phyloP scores from a whole-genome alignment of 2,329 filamentous ascomycete genomes.

The Exophiala sp. region DNA sequence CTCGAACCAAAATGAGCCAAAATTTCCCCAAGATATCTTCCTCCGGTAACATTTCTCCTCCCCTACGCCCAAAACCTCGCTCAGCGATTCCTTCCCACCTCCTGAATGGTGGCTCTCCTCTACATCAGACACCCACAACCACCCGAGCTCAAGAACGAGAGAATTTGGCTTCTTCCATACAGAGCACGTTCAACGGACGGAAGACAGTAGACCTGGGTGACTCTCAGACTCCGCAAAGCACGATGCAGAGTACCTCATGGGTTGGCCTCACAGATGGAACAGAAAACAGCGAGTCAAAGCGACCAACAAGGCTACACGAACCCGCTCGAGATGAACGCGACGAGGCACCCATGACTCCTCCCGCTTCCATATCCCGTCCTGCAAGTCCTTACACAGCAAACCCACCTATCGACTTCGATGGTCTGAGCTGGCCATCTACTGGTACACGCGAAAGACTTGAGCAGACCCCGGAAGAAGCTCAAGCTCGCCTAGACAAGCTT shows the following conservation, averaged over 20 bases:
- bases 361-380: conserved; percentile 49
- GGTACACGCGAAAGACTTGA: conserved; percentile 53
- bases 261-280: conserved; percentile 21
- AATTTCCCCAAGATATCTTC: conserved; percentile 12
- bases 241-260: conserved; percentile 15
- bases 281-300: conserved; percentile 13
- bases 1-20: conserved; percentile 18
- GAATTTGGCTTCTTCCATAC: conserved; percentile 56
- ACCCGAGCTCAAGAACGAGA: conserved; percentile 54
- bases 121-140: conserved; percentile 41
- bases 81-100: conserved; percentile 56
- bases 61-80: conserved; percentile 41
- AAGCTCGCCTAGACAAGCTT: conserved; percentile 58
- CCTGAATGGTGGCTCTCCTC: conserved; percentile 53
- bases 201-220: conserved; percentile 45
- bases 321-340: conserved; percentile 54
- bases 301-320: conserved; percentile 38
- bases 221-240: conserved; percentile 10
- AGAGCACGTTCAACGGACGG: conserved; percentile 53
- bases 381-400: conserved; percentile 49
- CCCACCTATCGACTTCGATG: conserved; percentile 51
- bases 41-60: conserved; percentile 9
- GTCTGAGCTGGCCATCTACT: conserved; percentile 50
- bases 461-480: conserved; percentile 56
- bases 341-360: conserved; percentile 48